phyloP scores from a whole-genome alignment of 345 rosid genomes.

The Murraya paniculata region DNA sequence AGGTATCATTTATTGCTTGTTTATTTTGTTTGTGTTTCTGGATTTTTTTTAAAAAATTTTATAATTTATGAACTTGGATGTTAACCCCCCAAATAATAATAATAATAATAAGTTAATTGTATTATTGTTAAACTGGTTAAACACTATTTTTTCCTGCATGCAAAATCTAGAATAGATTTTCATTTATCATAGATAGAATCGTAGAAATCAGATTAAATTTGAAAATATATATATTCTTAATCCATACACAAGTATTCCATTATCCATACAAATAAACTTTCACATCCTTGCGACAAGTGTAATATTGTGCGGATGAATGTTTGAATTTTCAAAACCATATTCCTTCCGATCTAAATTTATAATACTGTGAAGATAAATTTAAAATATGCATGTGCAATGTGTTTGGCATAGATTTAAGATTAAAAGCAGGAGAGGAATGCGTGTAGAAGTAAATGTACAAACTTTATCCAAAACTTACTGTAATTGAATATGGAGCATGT shows the following conservation, averaged over 20 bases:
- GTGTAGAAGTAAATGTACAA: background rate
- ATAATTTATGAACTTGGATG: background rate
- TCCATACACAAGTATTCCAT: background rate
- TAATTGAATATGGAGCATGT: background rate
- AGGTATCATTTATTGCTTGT: slow-evolving; percentile 25
- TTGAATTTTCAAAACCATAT: background rate
- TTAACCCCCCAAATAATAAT: background rate
- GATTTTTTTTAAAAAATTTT: background rate
- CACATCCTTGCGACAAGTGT: background rate
- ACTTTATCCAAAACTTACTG: background rate
- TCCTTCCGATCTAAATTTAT: background rate
- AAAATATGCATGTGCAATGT: background rate
- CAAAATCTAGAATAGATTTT: background rate
- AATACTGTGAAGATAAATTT: background rate
- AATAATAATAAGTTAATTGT: too few species aligned
- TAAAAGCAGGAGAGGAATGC: background rate
- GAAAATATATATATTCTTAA: too few species aligned
- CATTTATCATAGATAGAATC: background rate
- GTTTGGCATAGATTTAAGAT: background rate
- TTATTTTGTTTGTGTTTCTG: background rate
- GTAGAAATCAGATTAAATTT: background rate
- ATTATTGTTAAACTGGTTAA: background rate
- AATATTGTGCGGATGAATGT: background rate
- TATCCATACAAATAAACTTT: background rate
- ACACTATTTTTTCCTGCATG: background rate